Conservation (phyloP, 331 rosid species). For the Saraca asoca region DNA sequence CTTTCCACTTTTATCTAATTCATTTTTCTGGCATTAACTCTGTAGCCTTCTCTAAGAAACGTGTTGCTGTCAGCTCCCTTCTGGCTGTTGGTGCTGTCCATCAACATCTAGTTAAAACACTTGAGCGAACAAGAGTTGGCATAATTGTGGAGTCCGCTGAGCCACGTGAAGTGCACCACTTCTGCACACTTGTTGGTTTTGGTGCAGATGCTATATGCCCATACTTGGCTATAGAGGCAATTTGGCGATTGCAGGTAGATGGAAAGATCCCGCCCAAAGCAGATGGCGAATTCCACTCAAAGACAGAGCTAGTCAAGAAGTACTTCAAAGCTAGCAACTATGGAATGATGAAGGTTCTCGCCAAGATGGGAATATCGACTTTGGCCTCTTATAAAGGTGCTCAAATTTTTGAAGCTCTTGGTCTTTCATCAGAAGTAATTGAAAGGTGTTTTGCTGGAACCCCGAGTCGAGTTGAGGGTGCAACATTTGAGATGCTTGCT, state of each 20-base stretch:
- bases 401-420: conserved; percentile 94
- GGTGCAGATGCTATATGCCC: conserved; percentile 98
- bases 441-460: conserved; percentile 97
- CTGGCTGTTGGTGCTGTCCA: conserved; percentile 95
- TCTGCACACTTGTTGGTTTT: conserved; percentile 90
- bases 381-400: conserved; percentile 99
- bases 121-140: conserved; percentile 95
- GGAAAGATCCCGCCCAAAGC: conserved; percentile 86
- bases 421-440: conserved; percentile 87
- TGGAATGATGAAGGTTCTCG: conserved; percentile 99
- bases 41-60: conserved; percentile 78
- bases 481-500: conserved; percentile 91
- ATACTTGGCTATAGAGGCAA: conserved; percentile 83
- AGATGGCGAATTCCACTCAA: conserved; percentile 64
- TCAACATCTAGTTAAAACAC: conserved; percentile 81
- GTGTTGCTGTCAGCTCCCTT: conserved; percentile 89
- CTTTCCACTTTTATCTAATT: conserved; percentile 11
- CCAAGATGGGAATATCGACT: conserved; percentile 99
- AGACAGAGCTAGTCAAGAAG: conserved; percentile 74
- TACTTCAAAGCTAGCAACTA: conserved; percentile 86
- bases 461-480: conserved; percentile 96
- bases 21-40: conserved; percentile 34
- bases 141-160: conserved; percentile 91
- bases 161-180: conserved; percentile 97
- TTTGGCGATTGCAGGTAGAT: conserved; percentile 90